Conservation (phyloP, 768 basidiomycete genomes). For the Serendipita sp. region DNA sequence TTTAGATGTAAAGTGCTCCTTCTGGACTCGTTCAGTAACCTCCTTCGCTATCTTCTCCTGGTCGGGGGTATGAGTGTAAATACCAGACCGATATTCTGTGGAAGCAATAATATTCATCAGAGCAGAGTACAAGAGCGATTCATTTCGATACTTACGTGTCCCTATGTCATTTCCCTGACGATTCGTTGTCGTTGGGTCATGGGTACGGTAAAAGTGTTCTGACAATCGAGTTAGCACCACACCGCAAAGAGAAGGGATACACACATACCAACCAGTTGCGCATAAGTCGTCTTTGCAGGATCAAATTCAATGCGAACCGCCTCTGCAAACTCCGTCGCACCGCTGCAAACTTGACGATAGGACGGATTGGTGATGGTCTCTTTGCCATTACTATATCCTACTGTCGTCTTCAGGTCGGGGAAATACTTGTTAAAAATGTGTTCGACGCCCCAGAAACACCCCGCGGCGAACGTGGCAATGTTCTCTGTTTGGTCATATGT, state of each 20-base stretch:
- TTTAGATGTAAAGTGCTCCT: slow-evolving; percentile 61
- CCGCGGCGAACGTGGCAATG: not conserved
- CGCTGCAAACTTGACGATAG: slow-evolving; percentile 66
- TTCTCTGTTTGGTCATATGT: not conserved
- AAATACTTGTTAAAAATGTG: slow-evolving; percentile 6
- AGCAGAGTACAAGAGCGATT: not conserved
- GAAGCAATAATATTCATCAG: too few species aligned
- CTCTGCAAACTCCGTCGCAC: slow-evolving; percentile 78
- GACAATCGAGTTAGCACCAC: not conserved
- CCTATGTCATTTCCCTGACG: slow-evolving; percentile 65
- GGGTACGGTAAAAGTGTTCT: slow-evolving; percentile 93
- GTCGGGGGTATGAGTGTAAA: slow-evolving; percentile 64
- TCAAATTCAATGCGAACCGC: slow-evolving; percentile 78
- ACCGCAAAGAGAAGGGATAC: not conserved
- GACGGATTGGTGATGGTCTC: slow-evolving; percentile 25
- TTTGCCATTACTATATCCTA: not conserved
- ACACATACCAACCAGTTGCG: slow-evolving; percentile 65
- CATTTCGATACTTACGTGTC: slow-evolving; percentile 35
- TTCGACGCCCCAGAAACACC: slow-evolving; percentile 1
- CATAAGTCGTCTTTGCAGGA: slow-evolving; percentile 59
- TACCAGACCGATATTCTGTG: slow-evolving; percentile 83
- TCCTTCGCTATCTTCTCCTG: slow-evolving; percentile 57
- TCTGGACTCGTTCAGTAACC: slow-evolving; percentile 71
- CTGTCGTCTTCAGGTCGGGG: not conserved
- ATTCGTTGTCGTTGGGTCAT: slow-evolving; percentile 78